A percentile compares a stretch with the other conserved stretches of the same genome.
Conservation (phyloP, 163 green algal genomes). For the Chlorella variabilis region DNA sequence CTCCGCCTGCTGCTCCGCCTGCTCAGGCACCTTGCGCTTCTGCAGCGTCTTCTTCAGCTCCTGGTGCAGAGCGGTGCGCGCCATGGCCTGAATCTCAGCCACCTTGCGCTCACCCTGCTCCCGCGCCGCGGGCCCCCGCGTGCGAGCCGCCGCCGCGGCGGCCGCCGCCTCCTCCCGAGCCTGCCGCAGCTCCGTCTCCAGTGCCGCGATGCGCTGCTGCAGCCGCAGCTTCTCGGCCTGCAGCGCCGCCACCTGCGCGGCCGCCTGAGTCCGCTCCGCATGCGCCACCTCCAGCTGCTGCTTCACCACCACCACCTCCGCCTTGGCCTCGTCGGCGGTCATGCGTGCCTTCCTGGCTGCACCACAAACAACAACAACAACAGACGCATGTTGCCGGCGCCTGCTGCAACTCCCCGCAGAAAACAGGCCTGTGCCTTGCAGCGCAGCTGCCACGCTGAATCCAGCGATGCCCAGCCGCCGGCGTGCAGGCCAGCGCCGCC, state of each 20-base stretch:
- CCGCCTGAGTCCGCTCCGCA: neutral
- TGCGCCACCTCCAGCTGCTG: neutral
- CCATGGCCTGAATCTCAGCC: conserved; percentile 19
- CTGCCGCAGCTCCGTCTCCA: conserved; percentile 1
- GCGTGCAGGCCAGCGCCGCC: no score
- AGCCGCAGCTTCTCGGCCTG: conserved; percentile 24
- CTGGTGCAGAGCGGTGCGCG: conserved; percentile 23
- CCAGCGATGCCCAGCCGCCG: no score
- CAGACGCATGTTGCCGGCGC: no score
- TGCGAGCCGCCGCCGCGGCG: conserved; percentile 3
- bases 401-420: neutral
- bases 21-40: conserved; percentile 34
- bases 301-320: neutral
- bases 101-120: conserved; percentile 12
- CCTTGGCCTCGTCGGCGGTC: neutral
- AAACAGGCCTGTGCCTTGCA: no score
- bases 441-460: no score
- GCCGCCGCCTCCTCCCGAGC: conserved; percentile 2
- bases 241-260: conserved; percentile 9
- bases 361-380: neutral
- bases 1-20: neutral
- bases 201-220: neutral
- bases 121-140: neutral
- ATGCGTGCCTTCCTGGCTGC: conserved; percentile 34
- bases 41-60: conserved; percentile 29